Percentiles rank a stretch among this genome's conserved stretches.
Conservation (phyloP, 148 eudicot species). For the Persicaria tinctoria region DNA sequence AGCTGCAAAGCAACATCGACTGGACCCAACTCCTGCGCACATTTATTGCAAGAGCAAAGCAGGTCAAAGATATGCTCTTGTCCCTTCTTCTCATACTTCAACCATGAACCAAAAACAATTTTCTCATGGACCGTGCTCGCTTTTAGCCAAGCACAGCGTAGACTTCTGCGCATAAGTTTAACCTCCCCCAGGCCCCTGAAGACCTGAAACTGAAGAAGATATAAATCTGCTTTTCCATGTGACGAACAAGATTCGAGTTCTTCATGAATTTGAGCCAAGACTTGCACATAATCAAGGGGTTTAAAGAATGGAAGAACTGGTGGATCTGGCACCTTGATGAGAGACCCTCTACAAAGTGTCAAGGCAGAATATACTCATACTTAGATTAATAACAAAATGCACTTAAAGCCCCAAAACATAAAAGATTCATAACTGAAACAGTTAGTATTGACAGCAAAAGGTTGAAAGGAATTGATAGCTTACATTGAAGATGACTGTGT, state of each 20-base stretch:
- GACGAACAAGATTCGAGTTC: conserved; percentile 73
- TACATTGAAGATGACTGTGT: conserved; percentile 74
- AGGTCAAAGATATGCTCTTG: conserved; percentile 70
- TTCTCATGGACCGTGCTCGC: conserved; percentile 71
- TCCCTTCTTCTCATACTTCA: conserved; percentile 87
- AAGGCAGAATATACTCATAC: conserved; percentile 5
- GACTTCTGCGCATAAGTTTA: conserved; percentile 88
- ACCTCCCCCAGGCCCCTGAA: conserved; percentile 93
- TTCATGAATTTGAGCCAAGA: conserved; percentile 88
- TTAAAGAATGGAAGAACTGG: conserved; percentile 68
- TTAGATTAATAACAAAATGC: neutral
- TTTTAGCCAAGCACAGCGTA: conserved; percentile 73
- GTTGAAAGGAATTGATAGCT: conserved; percentile 17
- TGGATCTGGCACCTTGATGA: conserved; percentile 88
- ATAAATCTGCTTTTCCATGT: conserved; percentile 53
- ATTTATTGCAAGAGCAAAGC: conserved; percentile 64
- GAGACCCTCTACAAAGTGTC: conserved; percentile 69
- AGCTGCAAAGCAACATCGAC: conserved; percentile 72
- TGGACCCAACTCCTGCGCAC: conserved; percentile 57
- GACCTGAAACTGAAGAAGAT: conserved; percentile 81
- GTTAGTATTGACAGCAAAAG: neutral
- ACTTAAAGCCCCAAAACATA: neutral
- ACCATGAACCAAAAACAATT: conserved; percentile 83
- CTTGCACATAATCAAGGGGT: conserved; percentile 91
- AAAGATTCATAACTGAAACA: neutral